Evolutionary conservation across 768 basidiomycete species (phyloP), one percentile per base, ranked within the genome.

Genomic region (Boletus subparvulus): DNA sequence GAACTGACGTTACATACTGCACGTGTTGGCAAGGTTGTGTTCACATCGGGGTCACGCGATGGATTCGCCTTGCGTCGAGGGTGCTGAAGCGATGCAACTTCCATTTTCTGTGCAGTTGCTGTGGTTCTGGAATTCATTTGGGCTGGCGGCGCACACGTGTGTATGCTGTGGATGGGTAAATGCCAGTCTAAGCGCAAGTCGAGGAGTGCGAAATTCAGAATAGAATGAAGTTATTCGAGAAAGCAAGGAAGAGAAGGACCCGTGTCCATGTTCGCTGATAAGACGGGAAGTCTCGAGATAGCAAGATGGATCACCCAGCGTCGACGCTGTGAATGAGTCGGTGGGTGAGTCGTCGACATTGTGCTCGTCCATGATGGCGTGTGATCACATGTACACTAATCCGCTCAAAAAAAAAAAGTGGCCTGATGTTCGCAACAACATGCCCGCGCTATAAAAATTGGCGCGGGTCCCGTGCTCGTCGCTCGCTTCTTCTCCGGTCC

Each of bases 361-460:
- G 56, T 43, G 43, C 43, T 24, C 42, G 17, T 12, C 32, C 32
- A 16, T 16, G 30, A 41, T n/a, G 55, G 50, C 61, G 62, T 61
- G 62, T 64, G 58, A 63, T 43, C 50, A 5, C 19, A 19, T 32
- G 10, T 10, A 30, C 28, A 9, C 8, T 32, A 10, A 32, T 32
- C 32, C 32, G 10, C 32, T 32, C 10, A 58, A 60, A 60, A 61
- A 71, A 73, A 72, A 72, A 71, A 70, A 71, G 71, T 72, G 71
- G 71, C 41, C 69, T 67, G 69, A 71, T 70, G 54, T 63, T 46
- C 19, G 37, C 45, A 19, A 49, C 40, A 17, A 56, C 56, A 55
- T 39, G 30, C 17, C 37, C 14, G 39, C 39, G 17, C n/a, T 65
- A 64, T 71, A 71, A 65, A 70, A 63, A 47, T 56, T 50, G 7